A percentile compares a stretch with the other conserved stretches of the same genome.
These are phyloP conservation scores for Tetrapisispora nanseiensis DNA, from an alignment of 805 yeast species.

Conservation along the genomic window DNA sequence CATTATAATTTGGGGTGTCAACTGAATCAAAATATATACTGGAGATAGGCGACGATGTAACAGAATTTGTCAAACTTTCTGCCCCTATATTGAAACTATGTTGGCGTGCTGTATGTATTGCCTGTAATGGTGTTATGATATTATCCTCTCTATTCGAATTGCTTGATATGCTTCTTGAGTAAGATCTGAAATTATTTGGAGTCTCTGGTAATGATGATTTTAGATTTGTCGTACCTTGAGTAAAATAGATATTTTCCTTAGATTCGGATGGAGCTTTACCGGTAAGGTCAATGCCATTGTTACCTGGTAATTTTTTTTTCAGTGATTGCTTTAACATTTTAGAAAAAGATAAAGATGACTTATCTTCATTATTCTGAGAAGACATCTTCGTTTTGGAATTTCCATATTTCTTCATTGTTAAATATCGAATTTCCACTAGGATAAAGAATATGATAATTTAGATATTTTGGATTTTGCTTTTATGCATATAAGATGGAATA, in stretches of 20 bases:
- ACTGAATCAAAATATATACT: constrained; percentile 1
- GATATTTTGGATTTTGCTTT: too few species aligned
- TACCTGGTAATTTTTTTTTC: neutral
- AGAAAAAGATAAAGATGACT: neutral
- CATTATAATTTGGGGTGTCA: neutral
- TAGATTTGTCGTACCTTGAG: too few species aligned
- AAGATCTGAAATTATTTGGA: too few species aligned
- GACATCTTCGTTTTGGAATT: neutral
- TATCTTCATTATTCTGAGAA: neutral
- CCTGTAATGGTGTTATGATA: neutral
- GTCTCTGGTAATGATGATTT: too few species aligned
- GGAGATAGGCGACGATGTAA: neutral
- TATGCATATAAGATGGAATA: too few species aligned
- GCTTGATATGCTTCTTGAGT: too few species aligned
- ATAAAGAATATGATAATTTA: too few species aligned
- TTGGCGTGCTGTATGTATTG: neutral
- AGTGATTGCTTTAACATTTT: constrained; percentile 1
- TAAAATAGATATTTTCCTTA: too few species aligned
- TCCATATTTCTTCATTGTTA: constrained; percentile 1
- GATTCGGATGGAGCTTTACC: neutral
- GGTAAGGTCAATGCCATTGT: neutral
- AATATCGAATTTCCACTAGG: too few species aligned
- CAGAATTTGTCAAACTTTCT: neutral
- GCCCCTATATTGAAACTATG: neutral
- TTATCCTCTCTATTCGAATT: neutral